These are phyloP conservation scores for Plasmodium chabaudi DNA, from an alignment of 169 alveolate genomes.

Conservation along the genomic window DNA sequence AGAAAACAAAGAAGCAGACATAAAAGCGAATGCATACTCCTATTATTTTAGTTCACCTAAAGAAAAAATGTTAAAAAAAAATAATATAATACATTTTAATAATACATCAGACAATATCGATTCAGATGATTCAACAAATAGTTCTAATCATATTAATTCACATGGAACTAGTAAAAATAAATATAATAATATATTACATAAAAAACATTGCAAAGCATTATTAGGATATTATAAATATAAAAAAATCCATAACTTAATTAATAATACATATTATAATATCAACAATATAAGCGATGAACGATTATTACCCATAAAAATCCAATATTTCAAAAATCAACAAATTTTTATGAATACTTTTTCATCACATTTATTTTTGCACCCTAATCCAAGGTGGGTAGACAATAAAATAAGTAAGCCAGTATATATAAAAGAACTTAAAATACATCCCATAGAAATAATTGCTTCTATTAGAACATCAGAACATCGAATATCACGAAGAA, in stretches of 20 bases:
- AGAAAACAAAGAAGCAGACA: constrained; percentile 10
- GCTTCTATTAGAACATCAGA: constrained; percentile 92
- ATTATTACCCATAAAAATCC: constrained; percentile 68
- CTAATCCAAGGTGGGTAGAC: constrained; percentile 87
- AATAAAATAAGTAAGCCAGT: constrained; percentile 84
- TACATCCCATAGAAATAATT: constrained; percentile 87
- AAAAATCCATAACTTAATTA: constrained; percentile 56
- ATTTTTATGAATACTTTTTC: constrained; percentile 76
- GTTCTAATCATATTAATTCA: constrained; percentile 25
- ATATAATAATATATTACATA: constrained; percentile 1
- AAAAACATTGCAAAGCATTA: constrained; percentile 37
- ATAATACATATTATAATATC: constrained; percentile 46
- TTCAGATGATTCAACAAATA: constrained; percentile 45
- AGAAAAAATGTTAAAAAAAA: constrained; percentile 20
- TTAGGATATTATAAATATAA: constrained; percentile 70
- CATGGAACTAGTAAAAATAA: constrained; percentile 2
- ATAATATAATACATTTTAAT: constrained; percentile 29
- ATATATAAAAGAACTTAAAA: constrained; percentile 85
- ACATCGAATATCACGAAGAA: constrained; percentile 86
- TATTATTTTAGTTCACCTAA: constrained; percentile 46
- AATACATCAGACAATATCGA: constrained; percentile 14
- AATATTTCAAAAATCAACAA: constrained; percentile 75
- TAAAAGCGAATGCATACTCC: constrained; percentile 45
- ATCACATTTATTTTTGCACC: constrained; percentile 82
- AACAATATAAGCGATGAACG: constrained; percentile 56